A percentile compares a stretch with the other conserved stretches of the same genome.
Evolutionary conservation across 192 early-diverging fungal species (phyloP).

Genomic region (Polychytrium aggregatum): DNA sequence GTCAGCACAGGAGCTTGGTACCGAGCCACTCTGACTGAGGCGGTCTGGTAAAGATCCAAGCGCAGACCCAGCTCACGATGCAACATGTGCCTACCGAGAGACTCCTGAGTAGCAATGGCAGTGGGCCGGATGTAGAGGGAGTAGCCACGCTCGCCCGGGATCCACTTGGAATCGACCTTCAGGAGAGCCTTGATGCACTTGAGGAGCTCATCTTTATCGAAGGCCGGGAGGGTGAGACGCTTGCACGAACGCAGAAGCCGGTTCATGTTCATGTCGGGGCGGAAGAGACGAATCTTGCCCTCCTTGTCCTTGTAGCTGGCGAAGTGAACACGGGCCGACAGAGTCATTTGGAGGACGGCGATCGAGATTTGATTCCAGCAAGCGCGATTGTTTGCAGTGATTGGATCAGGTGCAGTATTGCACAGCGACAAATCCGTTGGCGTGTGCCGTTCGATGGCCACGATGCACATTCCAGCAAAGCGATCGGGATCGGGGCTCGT

Average conservation of each 20-base stretch:
- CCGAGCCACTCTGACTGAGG: slow-evolving; percentile 19
- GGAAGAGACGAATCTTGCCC: slow-evolving; percentile 81
- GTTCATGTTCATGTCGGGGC: slow-evolving; percentile 97
- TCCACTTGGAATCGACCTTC: slow-evolving; percentile 75
- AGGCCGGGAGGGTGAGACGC: slow-evolving; percentile 73
- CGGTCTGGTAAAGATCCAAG: slow-evolving; percentile 1
- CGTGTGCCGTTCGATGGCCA: too few species aligned
- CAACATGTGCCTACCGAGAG: slow-evolving; percentile 17
- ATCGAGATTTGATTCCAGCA: neutral
- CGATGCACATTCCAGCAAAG: too few species aligned
- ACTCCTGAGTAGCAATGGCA: slow-evolving; percentile 79
- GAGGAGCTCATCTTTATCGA: slow-evolving; percentile 66
- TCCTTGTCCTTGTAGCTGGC: slow-evolving; percentile 76
- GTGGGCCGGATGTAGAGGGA: slow-evolving; percentile 91
- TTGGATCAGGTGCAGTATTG: neutral
- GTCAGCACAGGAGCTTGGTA: too few species aligned
- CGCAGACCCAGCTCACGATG: neutral
- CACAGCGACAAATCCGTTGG: too few species aligned
- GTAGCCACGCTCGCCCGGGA: slow-evolving; percentile 82
- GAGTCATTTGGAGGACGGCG: too few species aligned
- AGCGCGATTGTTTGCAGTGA: neutral
- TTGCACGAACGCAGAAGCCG: slow-evolving; percentile 67
- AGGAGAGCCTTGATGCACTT: slow-evolving; percentile 76
- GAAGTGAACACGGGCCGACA: neutral
- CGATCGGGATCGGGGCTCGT: too few species aligned